phyloP scores from a whole-genome alignment of 2,329 filamentous ascomycete species.

The Claviceps sp. region DNA sequence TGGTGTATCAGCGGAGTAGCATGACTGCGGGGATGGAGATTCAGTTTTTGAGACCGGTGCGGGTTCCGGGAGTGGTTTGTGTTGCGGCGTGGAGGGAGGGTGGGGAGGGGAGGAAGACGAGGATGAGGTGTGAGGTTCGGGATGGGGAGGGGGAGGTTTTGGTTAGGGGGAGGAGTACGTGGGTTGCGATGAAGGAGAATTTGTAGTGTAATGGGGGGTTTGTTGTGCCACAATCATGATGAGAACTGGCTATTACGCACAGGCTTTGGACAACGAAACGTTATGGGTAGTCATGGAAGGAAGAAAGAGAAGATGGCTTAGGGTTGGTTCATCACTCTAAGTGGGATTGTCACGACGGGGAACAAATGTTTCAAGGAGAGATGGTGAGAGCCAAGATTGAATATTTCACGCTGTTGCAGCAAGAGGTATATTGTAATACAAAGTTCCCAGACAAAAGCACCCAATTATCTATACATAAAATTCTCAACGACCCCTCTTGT shows the following conservation, averaged over 20 bases:
- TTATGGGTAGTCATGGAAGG: too few species aligned
- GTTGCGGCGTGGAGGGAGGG: constrained; percentile 19
- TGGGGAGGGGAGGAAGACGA: constrained; percentile 21
- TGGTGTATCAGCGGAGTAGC: constrained; percentile 14
- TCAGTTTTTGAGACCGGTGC: constrained; percentile 20
- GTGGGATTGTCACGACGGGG: too few species aligned
- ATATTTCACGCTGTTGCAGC: neutral
- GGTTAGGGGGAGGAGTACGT: constrained; percentile 18
- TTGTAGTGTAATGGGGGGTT: constrained; percentile 8
- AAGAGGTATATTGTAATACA: neutral
- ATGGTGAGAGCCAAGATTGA: too few species aligned
- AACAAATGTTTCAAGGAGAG: too few species aligned
- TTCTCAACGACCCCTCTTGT: neutral
- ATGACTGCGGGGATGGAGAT: constrained; percentile 23
- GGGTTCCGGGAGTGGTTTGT: constrained; percentile 16
- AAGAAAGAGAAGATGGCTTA: too few species aligned
- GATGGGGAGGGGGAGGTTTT: constrained; percentile 17
- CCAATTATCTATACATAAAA: too few species aligned
- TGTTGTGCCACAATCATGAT: too few species aligned
- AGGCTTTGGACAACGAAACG: too few species aligned
- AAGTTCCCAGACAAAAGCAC: neutral
- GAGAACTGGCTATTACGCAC: too few species aligned
- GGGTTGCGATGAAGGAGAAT: constrained; percentile 19
- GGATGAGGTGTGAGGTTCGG: constrained; percentile 16
- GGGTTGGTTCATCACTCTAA: too few species aligned